These are phyloP conservation scores for Naematelia encephala DNA, from an alignment of 768 basidiomycete species.

Conservation along the genomic window DNA sequence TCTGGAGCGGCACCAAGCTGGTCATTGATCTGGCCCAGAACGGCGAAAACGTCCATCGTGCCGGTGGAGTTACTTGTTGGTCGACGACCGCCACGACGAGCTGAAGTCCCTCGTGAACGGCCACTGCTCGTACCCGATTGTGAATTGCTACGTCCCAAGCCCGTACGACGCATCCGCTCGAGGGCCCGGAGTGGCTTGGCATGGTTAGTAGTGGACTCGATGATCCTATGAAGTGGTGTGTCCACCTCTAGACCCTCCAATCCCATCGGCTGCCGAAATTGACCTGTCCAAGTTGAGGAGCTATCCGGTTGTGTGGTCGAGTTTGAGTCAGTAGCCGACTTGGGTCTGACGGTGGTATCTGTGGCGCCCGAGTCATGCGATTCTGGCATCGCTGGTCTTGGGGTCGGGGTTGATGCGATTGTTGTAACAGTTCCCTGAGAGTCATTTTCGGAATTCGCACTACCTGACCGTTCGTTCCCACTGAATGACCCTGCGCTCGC, in stretches of 20 bases:
- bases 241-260: constrained; percentile 45
- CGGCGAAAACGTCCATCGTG: constrained; percentile 76
- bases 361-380: not conserved
- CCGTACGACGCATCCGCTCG: constrained; percentile 61
- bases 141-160: constrained; percentile 14
- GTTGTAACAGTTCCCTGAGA: constrained; percentile 27
- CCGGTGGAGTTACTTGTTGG: constrained; percentile 34
- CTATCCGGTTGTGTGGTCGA: not conserved
- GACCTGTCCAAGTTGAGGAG: constrained; percentile 1
- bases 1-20: constrained; percentile 67
- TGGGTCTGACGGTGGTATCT: no score
- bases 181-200: constrained; percentile 69
- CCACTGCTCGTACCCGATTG: constrained; percentile 9
- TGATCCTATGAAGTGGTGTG: constrained; percentile 60
- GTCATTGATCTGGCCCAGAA: constrained; percentile 75
- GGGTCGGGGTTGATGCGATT: constrained; percentile 19
- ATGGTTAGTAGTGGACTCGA: constrained; percentile 68
- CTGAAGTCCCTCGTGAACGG: not conserved
- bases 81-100: constrained; percentile 16
- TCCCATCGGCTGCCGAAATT: constrained; percentile 22
- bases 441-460: constrained; percentile 11
- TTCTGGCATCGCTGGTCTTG: not conserved
- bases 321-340: not conserved
- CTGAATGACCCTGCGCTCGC: constrained; percentile 13
- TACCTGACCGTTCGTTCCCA: not conserved